Conservation (phyloP, 768 basidiomycete genomes). For the Tulasnella sp. region DNA sequence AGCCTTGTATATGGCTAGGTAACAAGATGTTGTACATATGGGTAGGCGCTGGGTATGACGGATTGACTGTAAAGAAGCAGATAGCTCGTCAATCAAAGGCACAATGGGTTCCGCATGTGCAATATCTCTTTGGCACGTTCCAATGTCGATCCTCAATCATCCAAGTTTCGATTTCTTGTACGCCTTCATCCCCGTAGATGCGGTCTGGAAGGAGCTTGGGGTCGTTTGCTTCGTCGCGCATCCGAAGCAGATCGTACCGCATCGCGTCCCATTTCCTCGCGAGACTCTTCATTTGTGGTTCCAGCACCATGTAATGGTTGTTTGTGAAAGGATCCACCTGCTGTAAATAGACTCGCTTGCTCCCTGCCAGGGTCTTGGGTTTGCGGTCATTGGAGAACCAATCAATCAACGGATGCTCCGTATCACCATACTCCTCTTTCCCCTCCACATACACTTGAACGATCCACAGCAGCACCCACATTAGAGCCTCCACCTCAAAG, state of each 20-base stretch:
- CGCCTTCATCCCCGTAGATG: neutral
- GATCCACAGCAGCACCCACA: neutral
- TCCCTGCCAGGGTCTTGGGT: neutral
- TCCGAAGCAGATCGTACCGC: neutral
- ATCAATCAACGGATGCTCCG: neutral
- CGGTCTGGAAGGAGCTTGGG: neutral
- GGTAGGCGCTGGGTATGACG: neutral
- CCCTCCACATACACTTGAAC: neutral
- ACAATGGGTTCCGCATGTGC: neutral
- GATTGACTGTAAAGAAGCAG: neutral
- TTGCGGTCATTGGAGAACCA: neutral
- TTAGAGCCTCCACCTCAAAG: neutral
- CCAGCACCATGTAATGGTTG: neutral
- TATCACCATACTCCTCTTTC: neutral
- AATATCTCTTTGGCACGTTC: neutral
- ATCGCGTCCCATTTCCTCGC: neutral
- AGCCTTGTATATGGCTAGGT: neutral
- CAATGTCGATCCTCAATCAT: neutral
- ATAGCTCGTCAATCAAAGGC: neutral
- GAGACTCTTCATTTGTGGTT: neutral
- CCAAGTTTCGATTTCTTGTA: neutral
- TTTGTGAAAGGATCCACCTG: neutral
- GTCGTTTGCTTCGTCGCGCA: neutral
- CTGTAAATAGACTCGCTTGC: neutral
- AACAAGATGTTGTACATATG: neutral